phyloP scores from a whole-genome alignment of 768 basidiomycete genomes.

The Trametes elegans region DNA sequence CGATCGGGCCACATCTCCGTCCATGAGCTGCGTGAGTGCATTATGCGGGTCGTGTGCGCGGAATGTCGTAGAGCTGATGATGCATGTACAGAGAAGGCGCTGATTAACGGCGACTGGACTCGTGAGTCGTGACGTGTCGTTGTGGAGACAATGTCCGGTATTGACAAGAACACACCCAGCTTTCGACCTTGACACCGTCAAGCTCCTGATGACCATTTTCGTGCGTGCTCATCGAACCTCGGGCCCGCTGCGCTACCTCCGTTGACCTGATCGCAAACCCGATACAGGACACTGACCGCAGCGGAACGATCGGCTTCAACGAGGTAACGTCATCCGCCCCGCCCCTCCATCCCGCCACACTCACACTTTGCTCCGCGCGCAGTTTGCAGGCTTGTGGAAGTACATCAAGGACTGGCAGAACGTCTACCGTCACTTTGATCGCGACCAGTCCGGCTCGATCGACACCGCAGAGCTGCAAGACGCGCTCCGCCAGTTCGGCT shows the following conservation, averaged over 20 bases:
- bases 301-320: constrained; percentile 77
- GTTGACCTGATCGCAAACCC: not conserved
- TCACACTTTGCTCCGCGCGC: not conserved
- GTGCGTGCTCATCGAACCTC: constrained; percentile 39
- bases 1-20: constrained; percentile 66
- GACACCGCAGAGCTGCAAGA: constrained; percentile 64
- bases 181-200: constrained; percentile 85
- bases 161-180: constrained; percentile 46
- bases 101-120: constrained; percentile 70
- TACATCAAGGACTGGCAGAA: constrained; percentile 90
- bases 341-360: not conserved
- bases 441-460: constrained; percentile 80
- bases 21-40: constrained; percentile 60
- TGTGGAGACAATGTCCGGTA: not conserved
- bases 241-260: not conserved
- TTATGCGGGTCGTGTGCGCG: constrained; percentile 34
- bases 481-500: constrained; percentile 77
- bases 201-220: constrained; percentile 80
- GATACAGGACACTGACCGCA: constrained; percentile 69
- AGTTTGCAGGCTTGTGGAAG: constrained; percentile 78
- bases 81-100: constrained; percentile 39
- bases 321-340: constrained; percentile 46
- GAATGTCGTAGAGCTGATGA: not conserved
- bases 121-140: constrained; percentile 45
- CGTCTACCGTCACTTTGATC: constrained; percentile 80